These are phyloP conservation scores for Sordaria brevicollis DNA, from an alignment of 495 filamentous ascomycete species.

Conservation along the genomic window DNA sequence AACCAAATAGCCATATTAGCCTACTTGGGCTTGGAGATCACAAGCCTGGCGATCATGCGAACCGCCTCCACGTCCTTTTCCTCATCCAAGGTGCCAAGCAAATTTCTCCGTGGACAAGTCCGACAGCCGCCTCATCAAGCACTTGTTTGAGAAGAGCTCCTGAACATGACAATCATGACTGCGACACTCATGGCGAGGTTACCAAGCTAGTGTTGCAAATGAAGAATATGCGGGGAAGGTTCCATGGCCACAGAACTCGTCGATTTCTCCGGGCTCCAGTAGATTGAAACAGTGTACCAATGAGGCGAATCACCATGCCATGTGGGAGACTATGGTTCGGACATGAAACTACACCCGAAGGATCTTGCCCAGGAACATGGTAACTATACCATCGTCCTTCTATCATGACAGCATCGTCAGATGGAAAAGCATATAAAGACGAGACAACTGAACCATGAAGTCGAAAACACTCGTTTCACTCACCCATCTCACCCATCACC, in stretches of 20 bases:
- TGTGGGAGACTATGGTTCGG: background rate
- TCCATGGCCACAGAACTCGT: background rate
- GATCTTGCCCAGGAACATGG: slow-evolving; percentile 2
- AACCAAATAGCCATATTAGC: slow-evolving; percentile 26
- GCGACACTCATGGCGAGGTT: background rate
- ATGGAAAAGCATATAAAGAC: slow-evolving; percentile 9
- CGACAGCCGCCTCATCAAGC: background rate
- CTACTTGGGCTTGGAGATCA: slow-evolving; percentile 5
- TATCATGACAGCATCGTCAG: background rate
- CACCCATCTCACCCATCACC: background rate
- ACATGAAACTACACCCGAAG: background rate
- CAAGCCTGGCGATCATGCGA: slow-evolving; percentile 2
- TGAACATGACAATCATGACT: background rate
- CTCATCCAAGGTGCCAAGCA: slow-evolving; percentile 26
- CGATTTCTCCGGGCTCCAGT: background rate
- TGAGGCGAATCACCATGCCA: background rate
- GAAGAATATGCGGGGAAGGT: slow-evolving; percentile 10
- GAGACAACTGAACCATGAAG: background rate
- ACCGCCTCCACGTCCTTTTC: background rate
- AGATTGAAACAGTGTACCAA: background rate
- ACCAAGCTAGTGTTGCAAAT: background rate
- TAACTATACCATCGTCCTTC: background rate
- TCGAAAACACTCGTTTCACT: background rate
- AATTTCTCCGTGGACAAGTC: background rate
- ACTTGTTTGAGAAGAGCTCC: background rate